Evolutionary conservation across 768 basidiomycete genomes (phyloP).

Genomic region (Lactifluus pinguis): DNA sequence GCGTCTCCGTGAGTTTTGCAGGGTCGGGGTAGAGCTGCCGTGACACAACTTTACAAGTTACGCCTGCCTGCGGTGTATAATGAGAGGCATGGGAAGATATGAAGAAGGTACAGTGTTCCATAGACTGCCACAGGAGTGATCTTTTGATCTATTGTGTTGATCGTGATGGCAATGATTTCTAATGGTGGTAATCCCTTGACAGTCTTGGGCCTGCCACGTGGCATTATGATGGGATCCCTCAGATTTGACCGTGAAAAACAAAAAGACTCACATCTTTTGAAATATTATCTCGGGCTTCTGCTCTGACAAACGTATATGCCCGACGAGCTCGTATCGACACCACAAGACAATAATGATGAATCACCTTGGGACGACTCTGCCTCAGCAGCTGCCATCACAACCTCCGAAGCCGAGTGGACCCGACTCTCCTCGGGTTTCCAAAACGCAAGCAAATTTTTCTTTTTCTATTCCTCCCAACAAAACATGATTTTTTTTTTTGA

Average conservation of each 20-base stretch:
- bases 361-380: constrained; percentile 4
- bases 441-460: constrained; percentile 42
- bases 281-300: neutral
- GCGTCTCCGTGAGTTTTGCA: no score
- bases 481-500: no score
- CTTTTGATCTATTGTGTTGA: no score
- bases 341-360: neutral
- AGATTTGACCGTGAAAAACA: no score
- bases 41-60: neutral
- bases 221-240: no score
- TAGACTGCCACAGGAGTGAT: no score
- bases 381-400: neutral
- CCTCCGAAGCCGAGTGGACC: constrained; percentile 45
- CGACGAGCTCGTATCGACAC: neutral
- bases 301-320: neutral
- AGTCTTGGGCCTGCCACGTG: no score
- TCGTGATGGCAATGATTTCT: no score
- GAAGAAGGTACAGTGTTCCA: no score
- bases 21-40: neutral
- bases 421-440: constrained; percentile 62
- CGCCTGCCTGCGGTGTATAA: neutral
- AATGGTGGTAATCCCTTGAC: no score
- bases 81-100: neutral
- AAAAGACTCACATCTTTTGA: no score
- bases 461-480: neutral